Conservation (phyloP, 2,329 filamentous ascomycete genomes). For the Penicillium aurantiogriseum region DNA sequence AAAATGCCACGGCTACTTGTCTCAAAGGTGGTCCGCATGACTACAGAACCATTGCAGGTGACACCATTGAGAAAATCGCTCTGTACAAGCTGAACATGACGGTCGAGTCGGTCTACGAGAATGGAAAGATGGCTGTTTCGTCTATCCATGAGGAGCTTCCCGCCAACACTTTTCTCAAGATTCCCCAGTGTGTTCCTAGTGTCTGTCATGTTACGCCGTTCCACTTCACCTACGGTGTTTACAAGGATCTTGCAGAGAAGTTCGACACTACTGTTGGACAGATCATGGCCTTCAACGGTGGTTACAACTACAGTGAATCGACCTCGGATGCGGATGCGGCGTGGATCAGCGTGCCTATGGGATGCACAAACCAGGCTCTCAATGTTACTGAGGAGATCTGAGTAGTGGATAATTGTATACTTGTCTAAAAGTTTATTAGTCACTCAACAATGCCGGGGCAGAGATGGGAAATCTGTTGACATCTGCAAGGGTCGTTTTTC, state of each 20-base stretch:
- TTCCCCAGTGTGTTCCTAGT: conserved; percentile 13
- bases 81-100: conserved; percentile 8
- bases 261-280: conserved; percentile 13
- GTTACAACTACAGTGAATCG: conserved; percentile 12
- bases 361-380: not conserved
- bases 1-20: conserved; percentile 5
- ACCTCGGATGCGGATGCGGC: conserved; percentile 3
- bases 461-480: too few relatives aligned
- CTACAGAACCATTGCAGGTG: conserved; percentile 9
- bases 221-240: conserved; percentile 12
- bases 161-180: conserved; percentile 5
- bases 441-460: not conserved
- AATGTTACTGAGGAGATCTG: conserved; percentile 1
- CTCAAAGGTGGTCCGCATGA: conserved; percentile 8
- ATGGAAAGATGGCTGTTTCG: not conserved
- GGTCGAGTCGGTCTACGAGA: not conserved
- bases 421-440: not conserved
- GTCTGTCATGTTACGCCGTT: conserved; percentile 6
- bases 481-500: too few relatives aligned
- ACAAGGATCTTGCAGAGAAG: conserved; percentile 16
- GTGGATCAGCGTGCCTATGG: conserved; percentile 11
- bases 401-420: not conserved
- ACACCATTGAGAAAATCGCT: conserved; percentile 11
- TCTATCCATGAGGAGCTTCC: conserved; percentile 1
- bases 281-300: conserved; percentile 12